Evolutionary conservation across 2,329 filamentous ascomycete species (phyloP).

Genomic region (Ophiostoma ulmi): DNA sequence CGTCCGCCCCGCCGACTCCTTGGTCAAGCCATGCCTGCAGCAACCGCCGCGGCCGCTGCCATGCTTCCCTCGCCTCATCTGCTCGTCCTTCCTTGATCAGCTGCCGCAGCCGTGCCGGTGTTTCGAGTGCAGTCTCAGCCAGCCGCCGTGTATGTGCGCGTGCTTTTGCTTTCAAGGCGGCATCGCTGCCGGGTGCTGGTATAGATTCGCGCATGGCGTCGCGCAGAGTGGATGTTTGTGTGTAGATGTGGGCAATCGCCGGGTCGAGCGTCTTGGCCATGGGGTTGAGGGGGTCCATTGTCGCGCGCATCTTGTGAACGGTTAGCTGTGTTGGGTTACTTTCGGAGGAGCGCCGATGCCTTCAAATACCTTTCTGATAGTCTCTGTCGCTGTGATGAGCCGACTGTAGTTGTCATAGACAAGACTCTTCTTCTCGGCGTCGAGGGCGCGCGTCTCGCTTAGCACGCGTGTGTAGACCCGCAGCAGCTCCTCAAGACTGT

Average conservation of each 20-base stretch:
- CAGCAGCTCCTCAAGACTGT: conserved; percentile 63
- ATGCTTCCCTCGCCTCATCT: conserved; percentile 56
- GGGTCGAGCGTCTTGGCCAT: conserved; percentile 68
- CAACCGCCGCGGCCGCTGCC: conserved; percentile 50
- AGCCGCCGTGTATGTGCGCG: conserved; percentile 48
- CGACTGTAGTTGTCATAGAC: conserved; percentile 99
- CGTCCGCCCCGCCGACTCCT: conserved; percentile 47
- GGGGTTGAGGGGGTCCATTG: conserved; percentile 73
- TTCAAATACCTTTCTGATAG: conserved; percentile 65
- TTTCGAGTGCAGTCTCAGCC: conserved; percentile 57
- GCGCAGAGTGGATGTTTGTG: conserved; percentile 52
- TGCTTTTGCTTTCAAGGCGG: conserved; percentile 35
- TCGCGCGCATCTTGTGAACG: conserved; percentile 58
- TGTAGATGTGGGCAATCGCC: conserved; percentile 70
- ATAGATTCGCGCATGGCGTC: conserved; percentile 47
- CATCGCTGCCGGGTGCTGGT: conserved; percentile 42
- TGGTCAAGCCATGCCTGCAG: conserved; percentile 51
- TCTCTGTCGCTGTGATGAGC: conserved; percentile 92
- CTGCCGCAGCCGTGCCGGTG: conserved; percentile 53
- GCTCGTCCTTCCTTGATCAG: conserved; percentile 56
- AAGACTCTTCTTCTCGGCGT: conserved; percentile 92
- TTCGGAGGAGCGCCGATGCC: too few species aligned
- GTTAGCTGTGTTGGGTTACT: background rate
- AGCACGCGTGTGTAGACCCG: conserved; percentile 65
- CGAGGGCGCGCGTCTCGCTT: conserved; percentile 79